phyloP scores from a whole-genome alignment of 495 filamentous ascomycete species.

The Penicillium parvum region DNA sequence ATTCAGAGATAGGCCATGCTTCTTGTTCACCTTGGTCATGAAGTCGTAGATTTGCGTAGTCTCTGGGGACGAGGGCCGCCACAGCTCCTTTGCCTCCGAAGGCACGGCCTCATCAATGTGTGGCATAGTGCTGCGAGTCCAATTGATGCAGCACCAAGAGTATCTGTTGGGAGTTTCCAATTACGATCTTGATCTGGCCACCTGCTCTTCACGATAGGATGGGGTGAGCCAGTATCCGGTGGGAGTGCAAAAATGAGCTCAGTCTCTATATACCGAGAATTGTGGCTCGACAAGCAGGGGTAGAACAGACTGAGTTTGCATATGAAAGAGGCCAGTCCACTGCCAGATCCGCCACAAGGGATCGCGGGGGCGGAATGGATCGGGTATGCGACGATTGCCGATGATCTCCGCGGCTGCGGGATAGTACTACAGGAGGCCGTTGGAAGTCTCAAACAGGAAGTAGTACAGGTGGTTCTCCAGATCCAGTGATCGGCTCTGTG shows the following conservation, averaged over 20 bases:
- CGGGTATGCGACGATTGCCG: slow-evolving; percentile 16
- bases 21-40: slow-evolving; percentile 61
- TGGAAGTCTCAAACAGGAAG: too few relatives aligned
- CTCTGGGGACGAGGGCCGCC: slow-evolving; percentile 65
- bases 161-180: too few relatives aligned
- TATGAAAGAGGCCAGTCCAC: slow-evolving; percentile 8
- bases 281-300: too few relatives aligned
- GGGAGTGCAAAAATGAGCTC: too few relatives aligned
- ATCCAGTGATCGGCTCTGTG: too few relatives aligned
- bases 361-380: slow-evolving; percentile 15
- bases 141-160: neutral
- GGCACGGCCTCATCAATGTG: slow-evolving; percentile 24
- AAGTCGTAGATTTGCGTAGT: slow-evolving; percentile 68
- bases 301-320: slow-evolving; percentile 7
- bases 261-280: too few relatives aligned
- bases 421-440: slow-evolving; percentile 1
- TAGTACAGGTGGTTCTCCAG: too few relatives aligned
- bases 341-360: slow-evolving; percentile 12
- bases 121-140: slow-evolving; percentile 15
- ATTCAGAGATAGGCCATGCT: slow-evolving; percentile 56
- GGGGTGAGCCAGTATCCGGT: too few relatives aligned
- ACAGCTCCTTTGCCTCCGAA: slow-evolving; percentile 49
- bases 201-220: too few relatives aligned
- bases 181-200: too few relatives aligned
- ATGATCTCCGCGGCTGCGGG: slow-evolving; percentile 21